Evolutionary conservation across 164 flowering plant species (phyloP).

Genomic region (Berberis vulgaris): DNA sequence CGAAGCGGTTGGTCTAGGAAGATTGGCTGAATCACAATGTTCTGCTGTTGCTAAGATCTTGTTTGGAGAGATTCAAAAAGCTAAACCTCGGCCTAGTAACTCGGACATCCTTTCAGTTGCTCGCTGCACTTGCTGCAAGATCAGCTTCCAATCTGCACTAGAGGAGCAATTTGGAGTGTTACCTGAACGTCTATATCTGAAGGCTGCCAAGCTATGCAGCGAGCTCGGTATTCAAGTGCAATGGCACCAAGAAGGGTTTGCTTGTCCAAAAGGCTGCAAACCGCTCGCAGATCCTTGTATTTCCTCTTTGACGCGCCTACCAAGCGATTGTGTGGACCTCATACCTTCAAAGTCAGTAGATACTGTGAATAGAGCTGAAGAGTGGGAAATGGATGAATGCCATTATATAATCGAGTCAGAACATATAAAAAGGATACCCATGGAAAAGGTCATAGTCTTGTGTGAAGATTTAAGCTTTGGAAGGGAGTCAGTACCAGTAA

Average conservation of each 20-base stretch:
- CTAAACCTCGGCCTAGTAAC: constrained; percentile 67
- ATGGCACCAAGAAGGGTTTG: constrained; percentile 80
- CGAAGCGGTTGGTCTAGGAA: constrained; percentile 39
- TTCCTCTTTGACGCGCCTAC: constrained; percentile 23
- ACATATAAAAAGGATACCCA: constrained; percentile 31
- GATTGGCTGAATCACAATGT: constrained; percentile 57
- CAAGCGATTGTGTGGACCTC: constrained; percentile 17
- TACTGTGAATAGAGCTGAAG: constrained; percentile 17
- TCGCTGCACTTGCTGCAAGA: constrained; percentile 74
- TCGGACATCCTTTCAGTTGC: constrained; percentile 69
- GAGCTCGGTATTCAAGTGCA: constrained; percentile 60
- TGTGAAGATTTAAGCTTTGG: constrained; percentile 90
- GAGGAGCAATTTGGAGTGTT: constrained; percentile 57
- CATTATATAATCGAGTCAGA: constrained; percentile 55
- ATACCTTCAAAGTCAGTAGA: constrained; percentile 9
- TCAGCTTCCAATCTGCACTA: constrained; percentile 48
- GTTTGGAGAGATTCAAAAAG: constrained; percentile 58
- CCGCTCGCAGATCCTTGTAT: constrained; percentile 17
- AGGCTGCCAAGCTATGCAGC: constrained; percentile 92
- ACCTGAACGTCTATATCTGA: constrained; percentile 68
- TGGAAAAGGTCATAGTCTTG: constrained; percentile 33
- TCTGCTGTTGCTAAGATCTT: constrained; percentile 55
- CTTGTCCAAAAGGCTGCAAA: constrained; percentile 80
- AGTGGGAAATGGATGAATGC: constrained; percentile 75
- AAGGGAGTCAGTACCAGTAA: constrained; percentile 60